Percentiles rank a stretch among this genome's conserved stretches.
Conservation (phyloP, 257 asterid genomes). For the Rhazya stricta region DNA sequence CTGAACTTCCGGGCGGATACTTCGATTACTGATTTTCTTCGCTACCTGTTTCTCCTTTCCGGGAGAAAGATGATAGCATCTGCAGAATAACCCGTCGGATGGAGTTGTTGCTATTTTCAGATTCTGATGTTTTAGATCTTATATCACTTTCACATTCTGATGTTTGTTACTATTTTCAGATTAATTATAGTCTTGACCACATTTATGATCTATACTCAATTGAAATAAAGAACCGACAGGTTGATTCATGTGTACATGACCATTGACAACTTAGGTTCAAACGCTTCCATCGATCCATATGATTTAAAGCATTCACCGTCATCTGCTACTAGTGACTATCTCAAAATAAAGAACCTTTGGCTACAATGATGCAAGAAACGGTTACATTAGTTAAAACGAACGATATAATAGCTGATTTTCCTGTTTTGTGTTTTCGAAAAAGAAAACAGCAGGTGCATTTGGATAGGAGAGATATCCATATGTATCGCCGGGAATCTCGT, state of each 20-base stretch:
- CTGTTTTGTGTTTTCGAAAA: background rate
- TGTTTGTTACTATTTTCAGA: background rate
- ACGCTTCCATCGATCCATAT: background rate
- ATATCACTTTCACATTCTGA: background rate
- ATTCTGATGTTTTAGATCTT: background rate
- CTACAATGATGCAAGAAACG: slow-evolving; percentile 9
- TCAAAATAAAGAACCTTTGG: too few relatives aligned
- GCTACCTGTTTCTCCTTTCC: background rate
- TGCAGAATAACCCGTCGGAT: background rate
- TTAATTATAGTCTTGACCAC: background rate
- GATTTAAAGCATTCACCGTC: too few relatives aligned
- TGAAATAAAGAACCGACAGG: background rate
- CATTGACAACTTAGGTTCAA: background rate
- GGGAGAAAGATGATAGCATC: background rate
- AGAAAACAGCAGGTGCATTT: too few relatives aligned
- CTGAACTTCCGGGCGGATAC: slow-evolving; percentile 44
- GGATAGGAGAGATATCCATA: background rate
- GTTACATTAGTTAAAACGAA: slow-evolving; percentile 24
- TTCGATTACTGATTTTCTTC: slow-evolving; percentile 29
- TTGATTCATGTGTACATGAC: background rate
- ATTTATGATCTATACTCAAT: background rate
- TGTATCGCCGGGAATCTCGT: background rate
- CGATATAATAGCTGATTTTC: background rate
- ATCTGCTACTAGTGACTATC: background rate
- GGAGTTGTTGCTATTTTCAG: background rate